Base-by-base conservation (phyloP, 768 basidiomycete species). In the Pleurotus cornucopiae region DNA sequence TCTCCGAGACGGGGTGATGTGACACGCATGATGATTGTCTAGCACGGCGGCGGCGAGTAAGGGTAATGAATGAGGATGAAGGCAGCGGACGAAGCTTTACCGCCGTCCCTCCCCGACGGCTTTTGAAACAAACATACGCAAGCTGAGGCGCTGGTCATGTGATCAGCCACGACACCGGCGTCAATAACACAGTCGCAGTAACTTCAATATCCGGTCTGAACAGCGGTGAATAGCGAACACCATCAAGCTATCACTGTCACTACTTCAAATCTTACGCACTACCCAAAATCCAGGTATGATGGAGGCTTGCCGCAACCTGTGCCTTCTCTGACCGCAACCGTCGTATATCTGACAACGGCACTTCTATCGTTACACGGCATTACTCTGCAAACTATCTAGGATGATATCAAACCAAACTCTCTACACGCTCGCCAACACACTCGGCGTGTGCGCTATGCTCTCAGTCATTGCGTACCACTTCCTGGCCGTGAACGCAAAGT, bases 401-500 rank as follows among this genome's bases (percentile, higher is more conserved):
- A 94, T 92, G 91, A 94, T 96, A 37, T 83, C 80, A 53, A 85
- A 93, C 70, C 73, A 81, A 58, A 91, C 91, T 5, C 79, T 96
- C 37, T 90, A 91, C 71, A 78, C 81, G 54, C 79, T 96, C 53
- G 88, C 92, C 57, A 94, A 93, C 71, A 75, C 83, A 25, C 84
- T 95, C 14, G 94, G 94, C 38, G 76, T 86, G 38, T 75, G 91
- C 52, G 90, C 95, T 25, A 93, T 98, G 87, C 64, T 92, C 61
- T 85, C 89, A 4, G 88, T 94, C 55, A 86, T 98, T 54, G 81
- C 84, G 46, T 97, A 95, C 71, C 95, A 98, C 73, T 83, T 96
- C 64, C 75, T 98, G 49, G 87, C 91, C 34, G 91, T 96, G 58
- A 95, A 95, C 63, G 83, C 84, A n/a, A 58, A 55, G 20, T 34